A percentile compares a stretch with the other conserved stretches of the same genome.
Conservation (phyloP, 2,329 filamentous ascomycete species). For the Metarhizium album region DNA sequence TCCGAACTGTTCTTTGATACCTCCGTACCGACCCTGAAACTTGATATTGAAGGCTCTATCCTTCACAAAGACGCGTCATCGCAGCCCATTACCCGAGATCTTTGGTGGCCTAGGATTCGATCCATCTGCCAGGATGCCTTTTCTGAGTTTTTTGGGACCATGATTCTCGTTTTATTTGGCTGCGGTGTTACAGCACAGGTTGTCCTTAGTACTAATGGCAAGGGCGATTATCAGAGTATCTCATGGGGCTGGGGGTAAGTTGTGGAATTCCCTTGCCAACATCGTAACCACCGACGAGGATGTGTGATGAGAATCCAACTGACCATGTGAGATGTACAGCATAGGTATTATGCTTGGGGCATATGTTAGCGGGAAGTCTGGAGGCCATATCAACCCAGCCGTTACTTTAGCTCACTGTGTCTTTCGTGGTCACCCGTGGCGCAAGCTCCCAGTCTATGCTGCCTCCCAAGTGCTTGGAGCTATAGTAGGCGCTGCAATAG, state of each 20-base stretch:
- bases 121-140: constrained; percentile 45
- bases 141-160: constrained; percentile 57
- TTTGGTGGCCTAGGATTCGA: constrained; percentile 43
- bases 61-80: constrained; percentile 11
- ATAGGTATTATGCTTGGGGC: constrained; percentile 59
- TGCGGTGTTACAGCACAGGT: constrained; percentile 64
- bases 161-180: constrained; percentile 58
- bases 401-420: constrained; percentile 60
- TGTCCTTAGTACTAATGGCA: constrained; percentile 41
- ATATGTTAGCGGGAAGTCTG: constrained; percentile 54
- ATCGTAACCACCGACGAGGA: too few relatives aligned
- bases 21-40: constrained; percentile 16
- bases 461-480: constrained; percentile 56
- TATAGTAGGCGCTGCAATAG: constrained; percentile 48
- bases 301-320: not conserved
- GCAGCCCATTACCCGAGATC: constrained; percentile 12
- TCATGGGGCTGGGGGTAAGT: constrained; percentile 39
- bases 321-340: constrained; percentile 17
- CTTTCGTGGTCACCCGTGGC: constrained; percentile 57
- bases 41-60: constrained; percentile 18
- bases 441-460: constrained; percentile 57
- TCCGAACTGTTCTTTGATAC: constrained; percentile 25
- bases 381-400: constrained; percentile 59
- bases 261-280: not conserved
- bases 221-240: constrained; percentile 39